A percentile compares a stretch with the other conserved stretches of the same genome.
Conservation (phyloP, 371 early-diverging fungal genomes). For the Circinella umbellata region DNA sequence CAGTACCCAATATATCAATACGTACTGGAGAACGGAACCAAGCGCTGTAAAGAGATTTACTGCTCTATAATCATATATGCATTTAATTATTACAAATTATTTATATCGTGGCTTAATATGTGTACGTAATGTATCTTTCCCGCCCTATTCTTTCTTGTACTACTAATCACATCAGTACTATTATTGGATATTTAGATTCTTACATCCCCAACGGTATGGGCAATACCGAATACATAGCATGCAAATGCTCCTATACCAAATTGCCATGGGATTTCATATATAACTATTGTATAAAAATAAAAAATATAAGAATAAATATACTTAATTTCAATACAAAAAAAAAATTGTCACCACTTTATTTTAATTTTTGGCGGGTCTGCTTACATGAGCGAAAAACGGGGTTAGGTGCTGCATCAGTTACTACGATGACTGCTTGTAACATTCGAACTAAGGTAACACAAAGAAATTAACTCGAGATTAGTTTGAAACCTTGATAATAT, state of each 20-base stretch:
- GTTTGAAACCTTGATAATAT: background rate
- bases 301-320: background rate
- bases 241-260: slow-evolving; percentile 39
- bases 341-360: too few relatives aligned
- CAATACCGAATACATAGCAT: slow-evolving; percentile 48
- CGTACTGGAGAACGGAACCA: slow-evolving; percentile 28
- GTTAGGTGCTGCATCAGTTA: slow-evolving; percentile 28
- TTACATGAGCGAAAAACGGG: slow-evolving; percentile 34
- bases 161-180: too few relatives aligned
- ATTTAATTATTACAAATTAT: slow-evolving; percentile 1
- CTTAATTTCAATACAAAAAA: too few relatives aligned
- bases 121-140: too few relatives aligned
- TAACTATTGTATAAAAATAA: slow-evolving; percentile 14
- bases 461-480: background rate
- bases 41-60: slow-evolving; percentile 23
- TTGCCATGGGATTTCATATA: slow-evolving; percentile 48
- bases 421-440: slow-evolving; percentile 28
- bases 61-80: slow-evolving; percentile 26
- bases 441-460: slow-evolving; percentile 30
- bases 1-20: slow-evolving; percentile 30
- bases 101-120: background rate
- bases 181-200: slow-evolving; percentile 2
- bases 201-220: slow-evolving; percentile 45
- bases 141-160: too few relatives aligned
- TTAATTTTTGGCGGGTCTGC: background rate